Evolutionary conservation across 2,329 filamentous ascomycete genomes (phyloP).

Genomic region (Fonsecaea erecta): DNA sequence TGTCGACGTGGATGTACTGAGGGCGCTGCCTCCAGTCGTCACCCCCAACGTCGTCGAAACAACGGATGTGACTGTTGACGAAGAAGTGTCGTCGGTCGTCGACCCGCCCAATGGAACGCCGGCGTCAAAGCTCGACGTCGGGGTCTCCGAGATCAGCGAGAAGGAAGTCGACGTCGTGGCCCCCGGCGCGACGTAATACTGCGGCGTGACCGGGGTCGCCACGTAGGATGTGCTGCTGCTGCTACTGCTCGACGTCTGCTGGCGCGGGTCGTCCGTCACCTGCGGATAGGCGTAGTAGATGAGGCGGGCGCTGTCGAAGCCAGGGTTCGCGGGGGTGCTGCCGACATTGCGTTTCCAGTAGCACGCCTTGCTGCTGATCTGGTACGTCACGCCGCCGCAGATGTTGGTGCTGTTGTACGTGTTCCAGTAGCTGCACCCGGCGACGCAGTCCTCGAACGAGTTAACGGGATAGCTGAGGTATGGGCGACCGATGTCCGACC

Average conservation of each 20-base stretch:
- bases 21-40: not conserved
- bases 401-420: conserved; percentile 28
- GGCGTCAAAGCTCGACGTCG: conserved; percentile 18
- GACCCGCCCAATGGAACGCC: conserved; percentile 24
- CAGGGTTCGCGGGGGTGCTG: conserved; percentile 15
- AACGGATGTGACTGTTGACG: not conserved
- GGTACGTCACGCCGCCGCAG: conserved; percentile 32
- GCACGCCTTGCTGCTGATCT: conserved; percentile 26
- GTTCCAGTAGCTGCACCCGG: conserved; percentile 35
- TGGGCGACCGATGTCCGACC: conserved; percentile 28
- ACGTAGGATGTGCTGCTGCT: conserved; percentile 25
- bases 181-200: conserved; percentile 25
- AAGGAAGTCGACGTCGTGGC: conserved; percentile 17
- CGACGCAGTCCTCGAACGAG: conserved; percentile 33
- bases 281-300: conserved; percentile 36
- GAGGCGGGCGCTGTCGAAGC: conserved; percentile 28
- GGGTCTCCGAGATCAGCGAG: conserved; percentile 23
- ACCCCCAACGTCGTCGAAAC: not conserved
- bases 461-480: conserved; percentile 26
- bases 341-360: conserved; percentile 32
- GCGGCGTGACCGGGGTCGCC: conserved; percentile 26
- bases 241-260: conserved; percentile 17
- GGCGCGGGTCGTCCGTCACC: conserved; percentile 31
- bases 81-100: conserved; percentile 12
- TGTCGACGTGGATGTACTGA: not conserved